phyloP scores from a whole-genome alignment of 352 stramenopile species.

The Globisporangium abappressorium region DNA sequence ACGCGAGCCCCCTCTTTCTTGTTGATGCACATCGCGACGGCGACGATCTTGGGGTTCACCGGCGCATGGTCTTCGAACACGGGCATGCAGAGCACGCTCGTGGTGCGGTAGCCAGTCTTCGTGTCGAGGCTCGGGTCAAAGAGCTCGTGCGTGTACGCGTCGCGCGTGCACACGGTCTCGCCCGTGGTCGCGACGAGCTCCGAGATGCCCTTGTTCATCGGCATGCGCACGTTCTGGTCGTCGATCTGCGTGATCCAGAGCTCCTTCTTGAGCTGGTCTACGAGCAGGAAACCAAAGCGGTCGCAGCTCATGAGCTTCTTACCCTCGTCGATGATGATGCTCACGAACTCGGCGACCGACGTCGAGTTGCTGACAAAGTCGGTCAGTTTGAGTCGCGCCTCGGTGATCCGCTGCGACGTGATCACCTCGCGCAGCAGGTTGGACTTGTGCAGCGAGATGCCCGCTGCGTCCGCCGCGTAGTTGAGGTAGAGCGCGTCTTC shows the following conservation, averaged over 20 bases:
- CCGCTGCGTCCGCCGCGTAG: constrained; percentile 32
- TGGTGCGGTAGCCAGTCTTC: constrained; percentile 69
- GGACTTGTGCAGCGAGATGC: constrained; percentile 40
- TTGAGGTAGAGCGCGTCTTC: constrained; percentile 38
- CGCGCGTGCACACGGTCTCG: constrained; percentile 43
- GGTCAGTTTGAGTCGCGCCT: constrained; percentile 21
- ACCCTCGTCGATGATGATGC: constrained; percentile 52
- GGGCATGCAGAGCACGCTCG: constrained; percentile 61
- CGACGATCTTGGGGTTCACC: constrained; percentile 60
- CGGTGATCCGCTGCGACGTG: constrained; percentile 25
- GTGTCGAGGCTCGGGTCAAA: constrained; percentile 62
- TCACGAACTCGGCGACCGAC: constrained; percentile 50
- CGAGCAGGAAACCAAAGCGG: constrained; percentile 58
- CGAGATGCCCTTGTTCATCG: constrained; percentile 62
- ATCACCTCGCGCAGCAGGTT: constrained; percentile 37
- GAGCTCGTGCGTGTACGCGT: constrained; percentile 56
- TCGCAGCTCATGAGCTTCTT: constrained; percentile 58
- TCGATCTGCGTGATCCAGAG: constrained; percentile 65
- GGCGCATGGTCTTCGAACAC: constrained; percentile 61
- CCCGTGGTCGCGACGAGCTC: constrained; percentile 51
- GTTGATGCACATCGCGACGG: constrained; percentile 84
- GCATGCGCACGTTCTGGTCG: constrained; percentile 51
- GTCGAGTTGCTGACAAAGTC: constrained; percentile 47
- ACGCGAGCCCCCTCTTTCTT: constrained; percentile 49
- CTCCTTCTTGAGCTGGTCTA: constrained; percentile 68